A percentile compares a stretch with the other conserved stretches of the same genome.
phyloP scores from a whole-genome alignment of 179 eudicot species.

The Vitellaria paradoxa region DNA sequence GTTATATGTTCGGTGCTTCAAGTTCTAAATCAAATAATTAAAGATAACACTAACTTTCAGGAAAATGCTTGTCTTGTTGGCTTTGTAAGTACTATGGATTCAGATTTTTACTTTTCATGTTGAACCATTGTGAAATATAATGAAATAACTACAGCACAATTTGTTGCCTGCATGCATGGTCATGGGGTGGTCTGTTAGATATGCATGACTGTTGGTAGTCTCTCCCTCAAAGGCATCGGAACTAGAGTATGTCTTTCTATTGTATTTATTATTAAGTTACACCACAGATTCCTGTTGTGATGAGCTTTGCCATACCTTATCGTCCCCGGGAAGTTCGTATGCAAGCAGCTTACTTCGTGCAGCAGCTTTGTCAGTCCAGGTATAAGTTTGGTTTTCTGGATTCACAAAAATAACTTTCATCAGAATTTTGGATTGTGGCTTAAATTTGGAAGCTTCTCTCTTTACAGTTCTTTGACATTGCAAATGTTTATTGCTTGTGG shows the following conservation, averaged over 20 bases:
- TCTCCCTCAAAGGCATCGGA: not conserved
- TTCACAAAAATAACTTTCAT: not conserved
- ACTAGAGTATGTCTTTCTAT: slow-evolving; percentile 9
- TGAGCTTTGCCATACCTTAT: slow-evolving; percentile 90
- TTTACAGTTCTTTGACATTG: slow-evolving; percentile 80
- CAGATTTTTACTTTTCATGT: not conserved
- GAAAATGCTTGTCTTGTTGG: slow-evolving; percentile 99
- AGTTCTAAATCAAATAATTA: slow-evolving; percentile 84
- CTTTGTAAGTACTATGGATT: slow-evolving; percentile 55
- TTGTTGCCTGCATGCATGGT: slow-evolving; percentile 9
- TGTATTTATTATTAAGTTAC: slow-evolving; percentile 6
- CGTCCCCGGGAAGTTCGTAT: slow-evolving; percentile 90
- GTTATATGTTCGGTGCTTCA: slow-evolving; percentile 89
- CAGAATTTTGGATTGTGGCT: slow-evolving; percentile 2
- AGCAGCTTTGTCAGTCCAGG: slow-evolving; percentile 99
- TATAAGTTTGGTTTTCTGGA: slow-evolving; percentile 4
- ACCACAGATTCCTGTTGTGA: slow-evolving; percentile 79
- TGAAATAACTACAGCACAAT: slow-evolving; percentile 3
- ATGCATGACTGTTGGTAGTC: not conserved
- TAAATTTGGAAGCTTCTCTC: slow-evolving; percentile 13
- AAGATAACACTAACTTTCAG: slow-evolving; percentile 82
- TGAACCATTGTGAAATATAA: not conserved
- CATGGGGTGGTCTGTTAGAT: not conserved
- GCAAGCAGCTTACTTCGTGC: slow-evolving; percentile 97
- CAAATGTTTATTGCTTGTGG: slow-evolving; percentile 99